Base-by-base conservation (phyloP, 305 asterid genomes). In the Ilex paraguariensis region DNA sequence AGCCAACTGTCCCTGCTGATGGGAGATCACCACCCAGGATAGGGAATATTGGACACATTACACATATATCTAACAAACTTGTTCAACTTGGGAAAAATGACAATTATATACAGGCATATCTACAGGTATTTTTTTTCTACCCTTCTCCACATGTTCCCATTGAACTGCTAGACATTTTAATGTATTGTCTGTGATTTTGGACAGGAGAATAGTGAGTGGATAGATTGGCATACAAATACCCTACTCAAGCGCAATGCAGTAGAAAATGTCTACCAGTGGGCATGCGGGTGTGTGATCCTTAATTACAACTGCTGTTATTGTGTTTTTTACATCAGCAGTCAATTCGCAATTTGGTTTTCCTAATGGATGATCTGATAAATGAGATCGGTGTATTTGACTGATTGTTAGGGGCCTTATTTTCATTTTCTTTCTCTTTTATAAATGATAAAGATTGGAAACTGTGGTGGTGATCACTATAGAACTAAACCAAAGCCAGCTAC, bases 1-100 rank as follows among this genome's bases (percentile, higher is more conserved):
- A 93, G 97, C 95, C 89, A 51, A 87, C 99, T 12, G 70, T 73
- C 66, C 76, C 95, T 28, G 80, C 78, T 16, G 95, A 84, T 64
- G 95, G 92, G 67, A 90, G 75, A 70, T 55, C 70, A 61, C 84
- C 94, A 56, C 95, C 97, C 48, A 86, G 97, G 80, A 77, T 86
- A 67, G 99, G 97, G 57, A 90, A 86, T 77, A 87, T 90, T 68
- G 97, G 99, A 64, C 96, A 93, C 70, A 57, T 90, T 63, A 90
- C 97, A 44, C 99, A 95, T 61, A 81, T 93, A 60, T 90, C 97
- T 66, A 90, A 90, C 81, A 93, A 93, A 76, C 83, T 93, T 76
- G 73, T 86, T 59, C 95, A 87, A 59, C 68, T 86, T 73, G 97
- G 81, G 74, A 82, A 79, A 73, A 81, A 39, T 73, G 79, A 73